phyloP scores from a whole-genome alignment of 139 green algal genomes.

The Ostreobium quekettii region DNA sequence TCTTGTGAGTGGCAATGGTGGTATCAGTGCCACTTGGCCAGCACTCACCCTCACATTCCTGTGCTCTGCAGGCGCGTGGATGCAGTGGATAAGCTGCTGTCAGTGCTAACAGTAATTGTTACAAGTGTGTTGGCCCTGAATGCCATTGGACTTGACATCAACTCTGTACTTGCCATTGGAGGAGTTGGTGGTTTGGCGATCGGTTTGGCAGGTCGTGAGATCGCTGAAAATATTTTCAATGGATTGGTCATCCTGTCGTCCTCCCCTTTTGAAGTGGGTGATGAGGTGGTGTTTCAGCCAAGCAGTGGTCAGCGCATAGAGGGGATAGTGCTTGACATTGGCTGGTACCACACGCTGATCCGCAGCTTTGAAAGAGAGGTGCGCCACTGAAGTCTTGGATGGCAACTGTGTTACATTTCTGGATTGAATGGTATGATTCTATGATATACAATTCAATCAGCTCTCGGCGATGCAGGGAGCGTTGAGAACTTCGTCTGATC shows the following conservation, averaged over 20 bases:
- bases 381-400: too few species aligned
- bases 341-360: conserved; percentile 73
- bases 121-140: conserved; percentile 50
- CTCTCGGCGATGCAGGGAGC: too few species aligned
- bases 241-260: conserved; percentile 80
- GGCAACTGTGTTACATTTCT: too few species aligned
- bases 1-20: too few species aligned
- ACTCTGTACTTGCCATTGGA: conserved; percentile 82
- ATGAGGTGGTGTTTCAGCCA: conserved; percentile 71
- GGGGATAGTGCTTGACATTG: conserved; percentile 84
- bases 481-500: too few species aligned
- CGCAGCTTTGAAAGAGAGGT: conserved; percentile 26
- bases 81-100: conserved; percentile 61
- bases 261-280: conserved; percentile 62
- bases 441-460: too few species aligned
- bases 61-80: conserved; percentile 17
- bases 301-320: conserved; percentile 50
- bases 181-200: conserved; percentile 87
- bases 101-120: conserved; percentile 49
- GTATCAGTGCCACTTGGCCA: too few species aligned
- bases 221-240: conserved; percentile 89
- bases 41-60: background rate
- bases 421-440: too few species aligned
- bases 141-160: conserved; percentile 59
- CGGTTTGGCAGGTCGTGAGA: conserved; percentile 82